Evolutionary conservation across 441 rosid genomes (phyloP), one percentile per base, ranked within the genome.

Genomic region (Theobroma grandiflorum): DNA sequence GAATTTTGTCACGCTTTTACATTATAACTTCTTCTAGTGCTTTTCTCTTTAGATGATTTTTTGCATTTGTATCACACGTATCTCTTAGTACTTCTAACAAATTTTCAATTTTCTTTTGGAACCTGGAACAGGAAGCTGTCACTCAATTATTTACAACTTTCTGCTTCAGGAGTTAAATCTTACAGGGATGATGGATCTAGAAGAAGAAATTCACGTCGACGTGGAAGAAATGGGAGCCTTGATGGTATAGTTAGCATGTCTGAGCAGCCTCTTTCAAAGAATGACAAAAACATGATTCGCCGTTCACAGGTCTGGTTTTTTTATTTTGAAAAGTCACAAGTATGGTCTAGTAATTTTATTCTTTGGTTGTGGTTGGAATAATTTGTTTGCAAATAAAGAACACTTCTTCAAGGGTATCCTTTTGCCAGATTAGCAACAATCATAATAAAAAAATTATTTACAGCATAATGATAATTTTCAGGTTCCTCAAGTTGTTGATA

Each of bases 401-500:
- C 58, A 38, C 35, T 83, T 67, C 55, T 71, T 22, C 53, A 16
- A 78, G 67, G 35, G 49, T 43, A 55, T 78, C 64, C 69, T 50
- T 14, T 55, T 68, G 20, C 18, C 26, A n/a, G 70, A 45, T 61
- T 72, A 71, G 31, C 14, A 14, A 66, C 40, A 35, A 50, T 42
- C 72, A 58, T 18, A 14, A 3, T 7, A 22, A 67, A 58, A 59
- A 64, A 8, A 59, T 52, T 65, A 53, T 55, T 49, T 66, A 78
- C 71, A 18, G 45, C 59, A 5, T 40, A 67, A 52, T 84, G 68
- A n/a, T 82, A 74, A 77, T 72, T 81, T 86, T 67, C 90, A 97
- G 99, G 95, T 94, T 74, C 98, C 98, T 83, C 98, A 86, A 87
- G 83, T 94, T 78, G 83, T 91, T 79, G 97, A 97, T 82, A 95